These are phyloP conservation scores for Aphanocladium album DNA, from an alignment of 2,329 filamentous ascomycete genomes.

Conservation along the genomic window DNA sequence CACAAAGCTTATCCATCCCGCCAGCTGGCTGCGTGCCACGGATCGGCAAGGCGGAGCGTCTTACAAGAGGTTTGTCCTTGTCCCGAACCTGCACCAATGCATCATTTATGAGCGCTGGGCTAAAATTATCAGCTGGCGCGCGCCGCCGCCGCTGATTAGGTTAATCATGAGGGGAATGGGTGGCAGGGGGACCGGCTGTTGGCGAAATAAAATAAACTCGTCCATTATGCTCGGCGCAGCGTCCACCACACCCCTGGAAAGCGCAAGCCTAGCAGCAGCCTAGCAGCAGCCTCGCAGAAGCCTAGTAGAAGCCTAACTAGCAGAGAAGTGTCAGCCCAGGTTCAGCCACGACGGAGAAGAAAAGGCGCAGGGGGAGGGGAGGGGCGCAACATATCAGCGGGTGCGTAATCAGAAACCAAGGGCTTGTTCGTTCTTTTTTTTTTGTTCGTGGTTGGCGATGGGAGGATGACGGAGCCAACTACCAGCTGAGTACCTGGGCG, in stretches of 20 bases:
- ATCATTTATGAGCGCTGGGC: neutral
- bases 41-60: neutral
- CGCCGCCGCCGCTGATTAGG: neutral
- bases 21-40: too few species aligned
- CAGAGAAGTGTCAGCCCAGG: neutral
- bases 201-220: neutral
- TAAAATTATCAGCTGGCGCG: neutral
- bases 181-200: too few species aligned
- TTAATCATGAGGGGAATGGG: neutral
- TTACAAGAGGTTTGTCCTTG: neutral
- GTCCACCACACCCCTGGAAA: neutral
- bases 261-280: neutral
- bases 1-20: neutral
- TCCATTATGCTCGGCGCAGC: neutral
- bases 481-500: neutral
- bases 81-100: neutral
- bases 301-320: too few species aligned
- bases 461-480: neutral
- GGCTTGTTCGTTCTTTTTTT: neutral
- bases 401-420: neutral
- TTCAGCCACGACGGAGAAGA: neutral
- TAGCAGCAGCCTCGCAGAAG: too few species aligned
- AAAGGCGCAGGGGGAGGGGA: too few species aligned
- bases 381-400: too few species aligned
- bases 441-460: neutral